A percentile compares a stretch with the other conserved stretches of the same genome.
Evolutionary conservation across 768 basidiomycete genomes (phyloP).

Genomic region (Termitomyces sp.): DNA sequence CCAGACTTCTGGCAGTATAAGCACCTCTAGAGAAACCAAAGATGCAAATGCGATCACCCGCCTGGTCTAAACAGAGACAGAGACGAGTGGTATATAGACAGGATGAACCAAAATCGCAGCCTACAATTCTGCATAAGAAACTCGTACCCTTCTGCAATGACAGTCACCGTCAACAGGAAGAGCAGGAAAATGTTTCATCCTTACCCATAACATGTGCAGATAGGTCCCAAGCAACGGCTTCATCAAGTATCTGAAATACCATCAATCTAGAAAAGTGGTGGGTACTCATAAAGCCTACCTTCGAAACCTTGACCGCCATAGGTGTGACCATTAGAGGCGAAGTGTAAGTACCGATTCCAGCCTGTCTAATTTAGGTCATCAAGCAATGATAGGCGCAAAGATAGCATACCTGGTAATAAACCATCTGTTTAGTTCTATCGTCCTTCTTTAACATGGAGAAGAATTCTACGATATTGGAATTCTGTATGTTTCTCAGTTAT

Average conservation of each 20-base stretch:
- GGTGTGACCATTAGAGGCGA: conserved; percentile 46
- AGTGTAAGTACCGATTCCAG: conserved; percentile 60
- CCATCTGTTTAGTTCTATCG: conserved; percentile 29
- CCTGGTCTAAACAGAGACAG: conserved; percentile 24
- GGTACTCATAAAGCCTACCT: conserved; percentile 6
- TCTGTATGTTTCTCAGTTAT: conserved; percentile 11
- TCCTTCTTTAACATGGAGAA: conserved; percentile 32
- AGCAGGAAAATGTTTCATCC: neutral
- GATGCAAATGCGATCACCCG: conserved; percentile 51
- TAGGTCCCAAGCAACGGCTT: conserved; percentile 41
- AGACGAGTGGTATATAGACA: neutral
- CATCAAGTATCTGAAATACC: conserved; percentile 28
- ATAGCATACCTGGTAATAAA: conserved; percentile 32
- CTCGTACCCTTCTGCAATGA: conserved; percentile 40
- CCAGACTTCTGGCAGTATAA: conserved; percentile 38
- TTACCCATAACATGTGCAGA: conserved; percentile 45
- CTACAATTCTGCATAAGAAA: conserved; percentile 56
- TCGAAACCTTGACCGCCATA: conserved; percentile 26
- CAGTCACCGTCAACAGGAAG: neutral
- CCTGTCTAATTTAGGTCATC: conserved; percentile 8
- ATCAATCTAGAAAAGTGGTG: too few species aligned
- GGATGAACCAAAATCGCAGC: neutral
- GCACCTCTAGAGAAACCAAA: conserved; percentile 50
- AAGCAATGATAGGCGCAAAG: neutral
- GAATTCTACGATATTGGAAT: conserved; percentile 34